Conservation (phyloP, 2,329 filamentous ascomycete genomes). For the Lizonia empirigonia region DNA sequence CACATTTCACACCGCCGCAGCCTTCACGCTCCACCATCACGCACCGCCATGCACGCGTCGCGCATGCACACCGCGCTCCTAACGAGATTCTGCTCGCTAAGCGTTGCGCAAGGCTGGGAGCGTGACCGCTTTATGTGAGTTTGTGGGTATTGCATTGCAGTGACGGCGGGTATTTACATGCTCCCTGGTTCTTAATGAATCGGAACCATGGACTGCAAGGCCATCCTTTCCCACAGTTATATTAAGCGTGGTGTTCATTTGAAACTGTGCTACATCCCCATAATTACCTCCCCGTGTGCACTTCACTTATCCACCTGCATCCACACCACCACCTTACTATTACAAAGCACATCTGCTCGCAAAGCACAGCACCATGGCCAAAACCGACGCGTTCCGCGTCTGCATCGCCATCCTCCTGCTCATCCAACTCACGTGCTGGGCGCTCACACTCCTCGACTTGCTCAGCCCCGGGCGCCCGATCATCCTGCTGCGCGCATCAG, state of each 20-base stretch:
- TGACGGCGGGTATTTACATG: slow-evolving; percentile 2
- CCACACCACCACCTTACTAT: background rate
- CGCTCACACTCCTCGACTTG: slow-evolving; percentile 39
- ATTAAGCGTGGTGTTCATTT: slow-evolving; percentile 10
- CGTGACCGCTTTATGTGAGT: slow-evolving; percentile 16
- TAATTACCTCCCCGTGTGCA: slow-evolving; percentile 4
- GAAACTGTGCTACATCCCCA: slow-evolving; percentile 1
- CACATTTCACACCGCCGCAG: slow-evolving; percentile 16
- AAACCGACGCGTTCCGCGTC: slow-evolving; percentile 35
- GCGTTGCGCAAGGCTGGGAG: slow-evolving; percentile 7
- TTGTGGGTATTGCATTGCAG: slow-evolving; percentile 1
- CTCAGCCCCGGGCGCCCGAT: slow-evolving; percentile 37
- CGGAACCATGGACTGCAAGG: slow-evolving; percentile 4
- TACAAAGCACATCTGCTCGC: background rate
- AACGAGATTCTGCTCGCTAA: slow-evolving; percentile 1
- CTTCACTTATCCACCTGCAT: background rate
- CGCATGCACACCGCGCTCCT: slow-evolving; percentile 1
- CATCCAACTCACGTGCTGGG: slow-evolving; percentile 41
- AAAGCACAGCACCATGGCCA: slow-evolving; percentile 25
- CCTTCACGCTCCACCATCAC: background rate
- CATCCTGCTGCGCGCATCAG: slow-evolving; percentile 27
- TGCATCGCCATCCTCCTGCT: slow-evolving; percentile 39
- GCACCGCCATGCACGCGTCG: slow-evolving; percentile 1
- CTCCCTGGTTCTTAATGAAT: slow-evolving; percentile 1
- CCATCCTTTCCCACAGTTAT: slow-evolving; percentile 7